A percentile compares a stretch with the other conserved stretches of the same genome.
These are phyloP conservation scores for Xylaria venustula DNA, from an alignment of 495 filamentous ascomycete species.

Conservation along the genomic window DNA sequence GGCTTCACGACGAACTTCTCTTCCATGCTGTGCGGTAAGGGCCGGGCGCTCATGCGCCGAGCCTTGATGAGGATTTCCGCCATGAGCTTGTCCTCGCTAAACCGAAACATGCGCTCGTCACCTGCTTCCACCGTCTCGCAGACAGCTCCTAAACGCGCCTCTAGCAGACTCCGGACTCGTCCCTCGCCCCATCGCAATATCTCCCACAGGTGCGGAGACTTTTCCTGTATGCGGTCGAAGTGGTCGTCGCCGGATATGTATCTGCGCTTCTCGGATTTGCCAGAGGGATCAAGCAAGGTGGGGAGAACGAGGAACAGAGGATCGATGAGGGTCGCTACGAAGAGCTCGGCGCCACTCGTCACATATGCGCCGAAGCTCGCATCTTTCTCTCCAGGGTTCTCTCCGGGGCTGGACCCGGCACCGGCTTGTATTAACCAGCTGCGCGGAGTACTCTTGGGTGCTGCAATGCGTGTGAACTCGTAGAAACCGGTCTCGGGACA, in stretches of 20 bases:
- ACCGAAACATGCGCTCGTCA: conserved; percentile 77
- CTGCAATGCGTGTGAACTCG: conserved; percentile 78
- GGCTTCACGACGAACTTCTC: conserved; percentile 74
- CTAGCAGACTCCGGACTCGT: conserved; percentile 33
- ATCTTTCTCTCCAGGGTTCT: conserved; percentile 13
- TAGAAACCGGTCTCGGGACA: conserved; percentile 78
- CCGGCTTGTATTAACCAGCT: conserved; percentile 65
- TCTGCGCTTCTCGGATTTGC: conserved; percentile 49
- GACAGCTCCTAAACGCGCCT: conserved; percentile 54
- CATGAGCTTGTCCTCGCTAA: conserved; percentile 69
- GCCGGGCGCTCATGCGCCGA: conserved; percentile 58
- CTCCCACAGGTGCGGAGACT: conserved; percentile 55
- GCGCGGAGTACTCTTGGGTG: conserved; percentile 57
- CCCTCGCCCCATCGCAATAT: conserved; percentile 49
- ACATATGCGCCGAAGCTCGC: conserved; percentile 27
- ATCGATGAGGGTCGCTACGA: conserved; percentile 82
- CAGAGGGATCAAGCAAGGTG: conserved; percentile 42
- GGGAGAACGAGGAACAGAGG: conserved; percentile 81
- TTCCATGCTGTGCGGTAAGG: conserved; percentile 79
- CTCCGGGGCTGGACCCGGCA: conserved; percentile 12
- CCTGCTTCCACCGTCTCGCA: conserved; percentile 80
- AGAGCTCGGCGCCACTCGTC: conserved; percentile 64
- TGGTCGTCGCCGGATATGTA: conserved; percentile 82
- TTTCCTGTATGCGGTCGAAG: conserved; percentile 61
- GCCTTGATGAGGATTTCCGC: conserved; percentile 69